Percentiles rank a stretch among this genome's conserved stretches.
These are phyloP conservation scores for Gyrodon lividus DNA, from an alignment of 768 basidiomycete species.

Conservation along the genomic window DNA sequence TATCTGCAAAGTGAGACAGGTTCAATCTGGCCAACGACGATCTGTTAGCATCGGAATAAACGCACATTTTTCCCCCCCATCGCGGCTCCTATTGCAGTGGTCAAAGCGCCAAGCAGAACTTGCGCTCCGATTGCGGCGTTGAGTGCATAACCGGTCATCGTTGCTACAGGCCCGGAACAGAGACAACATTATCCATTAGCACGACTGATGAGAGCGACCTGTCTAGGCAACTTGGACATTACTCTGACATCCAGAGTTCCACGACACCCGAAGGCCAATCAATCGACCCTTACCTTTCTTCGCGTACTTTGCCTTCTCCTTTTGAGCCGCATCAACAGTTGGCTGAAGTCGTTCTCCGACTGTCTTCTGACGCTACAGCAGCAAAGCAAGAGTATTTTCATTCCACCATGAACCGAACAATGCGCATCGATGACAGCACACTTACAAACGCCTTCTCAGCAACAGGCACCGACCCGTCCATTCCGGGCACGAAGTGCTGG, in stretches of 20 bases:
- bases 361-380: conserved; percentile 10
- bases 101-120: conserved; percentile 28
- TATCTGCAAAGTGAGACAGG: conserved; percentile 11
- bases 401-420: background rate
- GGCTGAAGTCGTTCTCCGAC: conserved; percentile 50
- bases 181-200: too few species aligned
- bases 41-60: background rate
- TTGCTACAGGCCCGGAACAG: conserved; percentile 8
- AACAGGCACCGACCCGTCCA: background rate
- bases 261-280: too few species aligned
- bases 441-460: background rate
- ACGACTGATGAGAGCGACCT: background rate
- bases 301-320: conserved; percentile 43
- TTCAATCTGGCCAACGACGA: background rate
- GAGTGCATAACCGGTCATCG: conserved; percentile 8
- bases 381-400: background rate
- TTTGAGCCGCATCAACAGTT: conserved; percentile 44
- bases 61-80: conserved; percentile 17
- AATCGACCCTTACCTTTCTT: conserved; percentile 35
- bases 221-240: background rate
- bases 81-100: conserved; percentile 25
- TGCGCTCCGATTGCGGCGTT: conserved; percentile 29
- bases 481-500: background rate
- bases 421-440: background rate
- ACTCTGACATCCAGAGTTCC: background rate